phyloP scores from a whole-genome alignment of 306 rosid species.

The Bauhinia variegata region DNA sequence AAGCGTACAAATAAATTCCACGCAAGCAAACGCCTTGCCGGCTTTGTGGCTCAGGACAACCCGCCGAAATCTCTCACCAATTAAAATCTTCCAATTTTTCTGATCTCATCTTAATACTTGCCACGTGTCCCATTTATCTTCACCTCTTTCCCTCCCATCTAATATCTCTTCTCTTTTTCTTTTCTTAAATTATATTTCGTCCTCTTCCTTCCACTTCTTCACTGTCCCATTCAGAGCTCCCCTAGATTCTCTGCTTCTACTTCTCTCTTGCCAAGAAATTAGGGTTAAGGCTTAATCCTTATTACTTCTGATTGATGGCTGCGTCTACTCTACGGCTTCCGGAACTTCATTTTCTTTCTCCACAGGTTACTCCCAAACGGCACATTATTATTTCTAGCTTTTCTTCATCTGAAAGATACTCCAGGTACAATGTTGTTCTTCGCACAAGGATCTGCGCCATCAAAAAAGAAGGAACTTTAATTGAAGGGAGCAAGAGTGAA shows the following conservation, averaged over 20 bases:
- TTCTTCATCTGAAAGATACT: slow-evolving; percentile 25
- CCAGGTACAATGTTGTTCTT: slow-evolving; percentile 27
- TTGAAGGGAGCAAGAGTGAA: slow-evolving; percentile 51
- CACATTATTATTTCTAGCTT: slow-evolving; percentile 41
- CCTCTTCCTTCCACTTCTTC: background rate
- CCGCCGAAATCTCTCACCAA: slow-evolving; percentile 48
- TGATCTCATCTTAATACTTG: slow-evolving; percentile 48
- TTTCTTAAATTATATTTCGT: slow-evolving; percentile 12
- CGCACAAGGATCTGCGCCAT: slow-evolving; percentile 55
- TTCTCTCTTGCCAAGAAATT: slow-evolving; percentile 48
- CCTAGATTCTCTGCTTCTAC: background rate
- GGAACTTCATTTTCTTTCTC: slow-evolving; percentile 65
- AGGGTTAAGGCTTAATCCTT: slow-evolving; percentile 41
- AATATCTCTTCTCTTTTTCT: background rate
- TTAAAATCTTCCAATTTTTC: slow-evolving; percentile 37
- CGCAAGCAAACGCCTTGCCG: background rate
- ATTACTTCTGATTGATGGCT: slow-evolving; percentile 52
- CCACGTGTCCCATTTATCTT: slow-evolving; percentile 73
- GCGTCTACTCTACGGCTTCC: slow-evolving; percentile 51
- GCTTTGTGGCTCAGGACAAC: slow-evolving; percentile 42
- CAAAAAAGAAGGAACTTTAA: slow-evolving; percentile 57
- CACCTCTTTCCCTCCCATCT: slow-evolving; percentile 50
- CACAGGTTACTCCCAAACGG: slow-evolving; percentile 47
- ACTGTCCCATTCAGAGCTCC: background rate
- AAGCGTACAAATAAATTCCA: slow-evolving; percentile 41